Base-by-base conservation (phyloP, 2,329 filamentous ascomycete species). In the Davidsoniella neocaledoniae region DNA sequence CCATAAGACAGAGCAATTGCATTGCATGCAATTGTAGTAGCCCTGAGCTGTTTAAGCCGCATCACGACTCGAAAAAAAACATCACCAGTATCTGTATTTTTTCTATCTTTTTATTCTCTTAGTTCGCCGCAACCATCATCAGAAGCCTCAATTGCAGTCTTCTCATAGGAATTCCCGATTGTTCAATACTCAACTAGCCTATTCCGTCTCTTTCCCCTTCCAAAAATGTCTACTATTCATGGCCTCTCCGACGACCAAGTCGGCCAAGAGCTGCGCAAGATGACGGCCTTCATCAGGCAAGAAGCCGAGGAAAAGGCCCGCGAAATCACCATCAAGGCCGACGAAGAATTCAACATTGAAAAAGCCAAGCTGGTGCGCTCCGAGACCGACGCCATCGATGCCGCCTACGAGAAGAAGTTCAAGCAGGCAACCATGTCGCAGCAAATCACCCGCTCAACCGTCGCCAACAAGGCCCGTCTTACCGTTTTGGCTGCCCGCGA, bases 211-310 rank as follows among this genome's bases (percentile, higher is more conserved):
- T 17, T n/a, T 33, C 14, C 16, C 21, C 42, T 37, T 41, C 42
- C 51, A 38, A 50, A 12, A 44, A 53, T 53, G 74, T 50, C 54
- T 25, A 42, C 52, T 21, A 73, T 78, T 57, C 87, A 94, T 81
- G 84, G 86, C 66, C 83, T 96, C 71, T 94, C 88, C 70, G 88
- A 95, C 77, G 87, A 94, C 72, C 87, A 94, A 87, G 91, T 98
- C 76, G 81, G 85, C 70, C 81, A 86, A 70, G 91, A 98, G 79
- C 85, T 98, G 69, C 88, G 86, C 76, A 98, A 98, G 79, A 98
- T 98, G 91, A 96, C 91, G 54, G 90, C 88, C 64, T 98, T 98
- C 78, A 98, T 98, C 79, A 86, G 87, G 68, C 91, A 96, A 71
- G 91, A 98, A 72, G 91, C 91, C 53, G 77, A 83, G 62, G 91